phyloP scores from a whole-genome alignment of 768 basidiomycete species.

The Auricularia cornea region DNA sequence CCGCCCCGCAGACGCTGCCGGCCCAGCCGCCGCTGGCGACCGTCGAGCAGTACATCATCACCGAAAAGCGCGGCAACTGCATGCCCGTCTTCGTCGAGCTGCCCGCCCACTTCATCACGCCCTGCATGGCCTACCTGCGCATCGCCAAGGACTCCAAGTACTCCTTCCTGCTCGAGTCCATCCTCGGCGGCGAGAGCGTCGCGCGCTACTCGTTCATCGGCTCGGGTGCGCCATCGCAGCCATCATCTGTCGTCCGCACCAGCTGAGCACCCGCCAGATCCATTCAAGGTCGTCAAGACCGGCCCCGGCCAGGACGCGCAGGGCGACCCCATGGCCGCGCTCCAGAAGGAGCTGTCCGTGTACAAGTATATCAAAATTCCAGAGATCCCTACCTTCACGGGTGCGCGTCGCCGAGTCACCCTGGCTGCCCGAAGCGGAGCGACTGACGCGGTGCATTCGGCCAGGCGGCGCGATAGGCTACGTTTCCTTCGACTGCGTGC shows the following conservation, averaged over 20 bases:
- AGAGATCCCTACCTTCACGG: constrained; percentile 85
- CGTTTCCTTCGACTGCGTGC: constrained; percentile 93
- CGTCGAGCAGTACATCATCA: constrained; percentile 68
- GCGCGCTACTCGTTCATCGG: constrained; percentile 96
- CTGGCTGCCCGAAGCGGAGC: background rate
- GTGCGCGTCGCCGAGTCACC: constrained; percentile 16
- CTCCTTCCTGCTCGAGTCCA: constrained; percentile 91
- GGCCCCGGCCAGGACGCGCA: constrained; percentile 74
- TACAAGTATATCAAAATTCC: constrained; percentile 90
- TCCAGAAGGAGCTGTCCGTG: constrained; percentile 78
- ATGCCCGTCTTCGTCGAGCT: constrained; percentile 89
- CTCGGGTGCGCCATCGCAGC: constrained; percentile 58
- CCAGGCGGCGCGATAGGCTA: constrained; percentile 93
- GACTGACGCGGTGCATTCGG: too few species aligned
- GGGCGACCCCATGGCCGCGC: constrained; percentile 78
- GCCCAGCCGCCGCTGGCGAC: constrained; percentile 64
- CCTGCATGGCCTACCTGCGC: constrained; percentile 92
- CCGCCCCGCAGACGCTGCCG: constrained; percentile 28
- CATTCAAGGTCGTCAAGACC: constrained; percentile 83
- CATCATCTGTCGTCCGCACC: background rate
- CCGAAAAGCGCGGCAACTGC: constrained; percentile 83
- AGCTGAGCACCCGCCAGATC: constrained; percentile 47
- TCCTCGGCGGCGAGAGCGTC: constrained; percentile 81
- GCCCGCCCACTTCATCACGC: constrained; percentile 93
- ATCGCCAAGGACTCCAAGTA: constrained; percentile 88